Percentiles rank a stretch among this genome's conserved stretches.
Conservation (phyloP, 306 rosid species). For the Oxytropis ochrocephala region DNA sequence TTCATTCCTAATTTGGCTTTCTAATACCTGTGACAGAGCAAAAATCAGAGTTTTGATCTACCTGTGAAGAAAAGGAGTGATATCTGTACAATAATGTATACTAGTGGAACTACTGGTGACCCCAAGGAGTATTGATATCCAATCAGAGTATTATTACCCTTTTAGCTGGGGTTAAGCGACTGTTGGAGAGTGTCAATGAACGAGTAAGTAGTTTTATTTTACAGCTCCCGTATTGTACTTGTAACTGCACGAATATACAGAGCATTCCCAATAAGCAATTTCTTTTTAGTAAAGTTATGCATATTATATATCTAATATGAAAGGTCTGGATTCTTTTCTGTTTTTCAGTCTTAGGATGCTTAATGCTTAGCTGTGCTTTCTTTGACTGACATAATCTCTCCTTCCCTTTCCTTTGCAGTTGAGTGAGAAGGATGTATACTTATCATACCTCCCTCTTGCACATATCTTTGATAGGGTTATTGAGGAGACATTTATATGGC, state of each 20-base stretch:
- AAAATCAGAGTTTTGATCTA: constrained; percentile 57
- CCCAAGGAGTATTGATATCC: constrained; percentile 91
- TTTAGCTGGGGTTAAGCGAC: constrained; percentile 62
- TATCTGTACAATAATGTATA: constrained; percentile 92
- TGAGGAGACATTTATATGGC: constrained; percentile 85
- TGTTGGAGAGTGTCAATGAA: constrained; percentile 65
- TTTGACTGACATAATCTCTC: background rate
- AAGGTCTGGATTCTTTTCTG: background rate
- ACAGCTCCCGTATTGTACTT: constrained; percentile 5
- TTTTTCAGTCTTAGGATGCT: background rate
- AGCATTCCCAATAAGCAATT: background rate
- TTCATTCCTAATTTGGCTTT: constrained; percentile 23
- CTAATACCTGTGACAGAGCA: constrained; percentile 50
- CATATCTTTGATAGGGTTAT: constrained; percentile 92
- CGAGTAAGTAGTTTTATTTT: constrained; percentile 34
- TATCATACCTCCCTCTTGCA: constrained; percentile 96
- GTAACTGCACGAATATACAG: background rate
- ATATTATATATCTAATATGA: background rate
- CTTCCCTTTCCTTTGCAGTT: constrained; percentile 38
- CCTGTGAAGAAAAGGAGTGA: constrained; percentile 72
- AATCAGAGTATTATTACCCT: constrained; percentile 77
- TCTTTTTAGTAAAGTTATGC: background rate
- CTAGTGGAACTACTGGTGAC: constrained; percentile 96
- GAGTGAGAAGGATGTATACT: constrained; percentile 58
- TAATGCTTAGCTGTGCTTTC: constrained; percentile 16